Conservation (phyloP, 1,284 basidiomycete genomes). For the Tylopilus sp. region DNA sequence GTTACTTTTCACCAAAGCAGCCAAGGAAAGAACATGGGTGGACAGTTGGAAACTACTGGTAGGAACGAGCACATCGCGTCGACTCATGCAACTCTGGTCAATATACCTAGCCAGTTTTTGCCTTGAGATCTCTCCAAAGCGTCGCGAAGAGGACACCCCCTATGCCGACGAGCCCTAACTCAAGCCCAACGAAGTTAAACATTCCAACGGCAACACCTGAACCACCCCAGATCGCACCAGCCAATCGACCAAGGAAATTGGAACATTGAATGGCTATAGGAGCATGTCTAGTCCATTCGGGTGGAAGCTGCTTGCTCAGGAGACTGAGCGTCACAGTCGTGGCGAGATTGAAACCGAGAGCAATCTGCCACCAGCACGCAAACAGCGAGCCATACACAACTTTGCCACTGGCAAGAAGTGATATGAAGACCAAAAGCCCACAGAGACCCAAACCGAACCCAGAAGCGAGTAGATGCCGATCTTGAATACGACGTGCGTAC, state of each 20-base stretch:
- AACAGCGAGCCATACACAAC: slow-evolving; percentile 49
- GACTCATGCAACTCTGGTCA: neutral
- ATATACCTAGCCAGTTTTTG: slow-evolving; percentile 50
- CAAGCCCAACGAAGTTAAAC: slow-evolving; percentile 57
- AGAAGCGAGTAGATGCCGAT: slow-evolving; percentile 54
- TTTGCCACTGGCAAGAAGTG: slow-evolving; percentile 39
- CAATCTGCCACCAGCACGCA: slow-evolving; percentile 62
- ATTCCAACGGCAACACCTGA: slow-evolving; percentile 63
- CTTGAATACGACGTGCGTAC: slow-evolving; percentile 55
- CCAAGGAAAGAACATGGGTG: neutral
- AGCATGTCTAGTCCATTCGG: slow-evolving; percentile 53
- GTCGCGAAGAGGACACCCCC: slow-evolving; percentile 51
- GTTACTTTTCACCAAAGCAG: no score
- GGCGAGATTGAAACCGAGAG: slow-evolving; percentile 67
- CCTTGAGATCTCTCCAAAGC: slow-evolving; percentile 62
- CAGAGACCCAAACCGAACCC: slow-evolving; percentile 50
- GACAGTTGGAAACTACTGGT: neutral
- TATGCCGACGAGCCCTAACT: slow-evolving; percentile 58
- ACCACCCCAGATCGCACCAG: slow-evolving; percentile 66
- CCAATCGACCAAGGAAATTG: slow-evolving; percentile 59
- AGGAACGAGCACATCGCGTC: neutral
- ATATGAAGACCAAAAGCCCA: slow-evolving; percentile 52
- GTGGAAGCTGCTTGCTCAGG: slow-evolving; percentile 63
- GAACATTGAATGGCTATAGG: slow-evolving; percentile 64
- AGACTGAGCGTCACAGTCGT: slow-evolving; percentile 64